These are phyloP conservation scores for Ascochyta rabiei DNA, from an alignment of 2,329 filamentous ascomycete species.

Conservation along the genomic window DNA sequence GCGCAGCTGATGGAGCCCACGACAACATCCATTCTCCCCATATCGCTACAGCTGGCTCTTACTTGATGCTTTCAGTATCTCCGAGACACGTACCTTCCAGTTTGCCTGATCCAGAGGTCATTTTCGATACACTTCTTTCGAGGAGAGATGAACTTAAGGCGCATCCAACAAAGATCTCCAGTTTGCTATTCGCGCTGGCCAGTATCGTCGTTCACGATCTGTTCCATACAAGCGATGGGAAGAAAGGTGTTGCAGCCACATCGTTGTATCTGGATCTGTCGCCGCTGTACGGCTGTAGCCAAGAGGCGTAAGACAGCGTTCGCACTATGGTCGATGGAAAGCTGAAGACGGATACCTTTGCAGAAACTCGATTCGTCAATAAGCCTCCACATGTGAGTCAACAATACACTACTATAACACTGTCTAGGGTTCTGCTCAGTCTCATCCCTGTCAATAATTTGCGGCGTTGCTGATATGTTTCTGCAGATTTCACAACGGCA, in stretches of 20 bases:
- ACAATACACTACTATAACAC: slow-evolving; percentile 16
- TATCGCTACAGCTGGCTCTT: slow-evolving; percentile 63
- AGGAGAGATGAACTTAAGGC: slow-evolving; percentile 61
- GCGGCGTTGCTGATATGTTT: slow-evolving; percentile 67
- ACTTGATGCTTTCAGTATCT: slow-evolving; percentile 67
- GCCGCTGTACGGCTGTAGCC: slow-evolving; percentile 71
- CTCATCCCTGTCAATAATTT: not conserved
- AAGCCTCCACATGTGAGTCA: slow-evolving; percentile 68
- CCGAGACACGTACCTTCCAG: slow-evolving; percentile 60
- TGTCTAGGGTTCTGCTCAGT: not conserved
- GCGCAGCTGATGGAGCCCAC: slow-evolving; percentile 37
- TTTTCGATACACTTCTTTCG: slow-evolving; percentile 70
- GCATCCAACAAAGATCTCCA: slow-evolving; percentile 71
- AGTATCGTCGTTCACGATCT: slow-evolving; percentile 65
- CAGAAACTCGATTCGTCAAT: slow-evolving; percentile 64
- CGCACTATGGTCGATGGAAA: slow-evolving; percentile 65
- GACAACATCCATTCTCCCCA: slow-evolving; percentile 65
- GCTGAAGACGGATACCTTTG: slow-evolving; percentile 70
- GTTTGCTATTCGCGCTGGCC: slow-evolving; percentile 73
- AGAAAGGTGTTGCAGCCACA: slow-evolving; percentile 61
- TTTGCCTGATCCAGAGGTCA: slow-evolving; percentile 62
- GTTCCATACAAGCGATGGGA: slow-evolving; percentile 66
- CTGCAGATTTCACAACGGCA: slow-evolving; percentile 77
- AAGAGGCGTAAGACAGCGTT: slow-evolving; percentile 67
- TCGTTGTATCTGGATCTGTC: slow-evolving; percentile 75